Evolutionary conservation across 768 basidiomycete genomes (phyloP).

Genomic region (Pisolithus tinctorius): DNA sequence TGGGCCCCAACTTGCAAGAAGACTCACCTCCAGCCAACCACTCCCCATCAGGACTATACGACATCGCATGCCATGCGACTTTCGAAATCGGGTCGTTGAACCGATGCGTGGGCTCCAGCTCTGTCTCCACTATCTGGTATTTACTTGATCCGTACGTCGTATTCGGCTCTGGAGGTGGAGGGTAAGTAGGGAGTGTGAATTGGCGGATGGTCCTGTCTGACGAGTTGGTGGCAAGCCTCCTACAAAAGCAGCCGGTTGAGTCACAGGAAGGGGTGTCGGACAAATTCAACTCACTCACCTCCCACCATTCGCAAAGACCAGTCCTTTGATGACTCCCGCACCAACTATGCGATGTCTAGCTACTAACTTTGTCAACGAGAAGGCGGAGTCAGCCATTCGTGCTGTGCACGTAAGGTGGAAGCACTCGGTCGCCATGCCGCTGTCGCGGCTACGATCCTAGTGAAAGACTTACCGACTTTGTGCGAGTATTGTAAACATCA

Average conservation of each 20-base stretch:
- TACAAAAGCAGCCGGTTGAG: constrained; percentile 14
- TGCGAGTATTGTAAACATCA: constrained; percentile 82
- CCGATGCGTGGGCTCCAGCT: constrained; percentile 70
- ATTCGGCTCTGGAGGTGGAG: constrained; percentile 9
- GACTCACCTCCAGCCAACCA: constrained; percentile 81
- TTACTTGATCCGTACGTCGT: not conserved
- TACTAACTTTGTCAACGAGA: constrained; percentile 46
- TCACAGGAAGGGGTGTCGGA: not conserved
- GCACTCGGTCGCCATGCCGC: too few species aligned
- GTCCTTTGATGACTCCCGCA: constrained; percentile 68
- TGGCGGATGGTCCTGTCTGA: constrained; percentile 90
- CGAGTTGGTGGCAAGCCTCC: constrained; percentile 84
- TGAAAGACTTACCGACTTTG: constrained; percentile 52
- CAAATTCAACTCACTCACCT: constrained; percentile 41
- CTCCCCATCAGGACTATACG: constrained; percentile 90
- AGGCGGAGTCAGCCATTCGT: not conserved
- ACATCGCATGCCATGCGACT: constrained; percentile 89
- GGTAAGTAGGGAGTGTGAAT: constrained; percentile 66
- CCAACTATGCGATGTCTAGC: constrained; percentile 69
- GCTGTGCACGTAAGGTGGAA: not conserved
- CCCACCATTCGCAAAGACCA: constrained; percentile 83
- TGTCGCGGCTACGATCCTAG: not conserved
- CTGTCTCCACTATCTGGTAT: constrained; percentile 40
- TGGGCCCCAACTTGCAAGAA: not conserved
- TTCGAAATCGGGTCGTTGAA: constrained; percentile 88